Evolutionary conservation across 2,329 filamentous ascomycete species (phyloP).

Genomic region (Aspergillus luchuensis): DNA sequence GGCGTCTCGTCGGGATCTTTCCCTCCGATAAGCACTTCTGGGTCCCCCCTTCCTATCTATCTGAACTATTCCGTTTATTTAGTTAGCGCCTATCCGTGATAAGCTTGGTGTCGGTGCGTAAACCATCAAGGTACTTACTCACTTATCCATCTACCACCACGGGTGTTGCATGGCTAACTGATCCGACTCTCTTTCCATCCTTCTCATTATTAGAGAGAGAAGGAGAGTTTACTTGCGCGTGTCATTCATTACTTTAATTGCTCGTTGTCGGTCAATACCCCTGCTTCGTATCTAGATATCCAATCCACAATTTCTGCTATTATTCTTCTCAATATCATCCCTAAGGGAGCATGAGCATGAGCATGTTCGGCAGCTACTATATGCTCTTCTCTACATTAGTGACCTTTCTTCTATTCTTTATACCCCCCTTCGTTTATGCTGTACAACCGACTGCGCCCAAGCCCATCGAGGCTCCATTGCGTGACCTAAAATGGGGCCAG

Average conservation of each 20-base stretch:
- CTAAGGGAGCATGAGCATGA: neutral
- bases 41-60: no score
- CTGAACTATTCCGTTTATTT: no score
- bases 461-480: slow-evolving; percentile 77
- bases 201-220: no score
- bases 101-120: no score
- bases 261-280: no score
- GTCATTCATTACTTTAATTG: no score
- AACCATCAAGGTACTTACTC: no score
- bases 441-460: slow-evolving; percentile 79
- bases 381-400: slow-evolving; percentile 1
- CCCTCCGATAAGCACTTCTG: slow-evolving; percentile 9
- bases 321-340: neutral
- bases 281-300: no score
- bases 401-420: slow-evolving; percentile 22
- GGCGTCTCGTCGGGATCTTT: slow-evolving; percentile 14
- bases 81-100: neutral
- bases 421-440: slow-evolving; percentile 41
- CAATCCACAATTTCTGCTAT: neutral
- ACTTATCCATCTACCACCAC: no score
- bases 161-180: no score
- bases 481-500: slow-evolving; percentile 86
- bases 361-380: neutral
- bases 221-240: no score
- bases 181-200: no score